These are phyloP conservation scores for Anacardium occidentale DNA, from an alignment of 345 rosid genomes.

Conservation along the genomic window DNA sequence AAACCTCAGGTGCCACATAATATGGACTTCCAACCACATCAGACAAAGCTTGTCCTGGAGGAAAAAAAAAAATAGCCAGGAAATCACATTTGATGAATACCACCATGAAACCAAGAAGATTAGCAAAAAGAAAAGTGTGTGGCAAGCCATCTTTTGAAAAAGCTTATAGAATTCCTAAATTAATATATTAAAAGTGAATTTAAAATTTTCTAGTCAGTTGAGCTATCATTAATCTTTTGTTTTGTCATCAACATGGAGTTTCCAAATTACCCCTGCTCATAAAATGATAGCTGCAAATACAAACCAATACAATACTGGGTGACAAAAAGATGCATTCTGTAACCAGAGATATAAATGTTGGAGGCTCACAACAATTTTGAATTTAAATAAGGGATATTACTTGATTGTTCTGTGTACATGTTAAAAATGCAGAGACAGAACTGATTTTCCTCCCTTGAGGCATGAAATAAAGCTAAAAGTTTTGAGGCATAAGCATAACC, in stretches of 20 bases:
- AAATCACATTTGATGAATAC: constrained; percentile 12
- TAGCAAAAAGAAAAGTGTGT: background rate
- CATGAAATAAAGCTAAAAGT: background rate
- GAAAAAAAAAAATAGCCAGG: constrained; percentile 3
- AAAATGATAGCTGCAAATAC: background rate
- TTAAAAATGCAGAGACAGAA: background rate
- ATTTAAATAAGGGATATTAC: background rate
- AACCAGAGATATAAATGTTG: too few relatives aligned
- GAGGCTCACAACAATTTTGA: background rate
- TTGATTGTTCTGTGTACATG: background rate
- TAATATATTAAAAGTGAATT: background rate
- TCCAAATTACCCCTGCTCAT: background rate
- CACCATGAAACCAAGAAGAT: constrained; percentile 5
- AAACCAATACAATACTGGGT: background rate
- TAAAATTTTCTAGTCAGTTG: background rate
- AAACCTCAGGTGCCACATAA: constrained; percentile 97
- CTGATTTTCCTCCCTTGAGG: background rate
- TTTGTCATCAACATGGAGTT: background rate
- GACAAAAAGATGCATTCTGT: background rate
- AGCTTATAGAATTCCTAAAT: background rate
- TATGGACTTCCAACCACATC: constrained; percentile 99
- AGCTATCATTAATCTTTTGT: background rate
- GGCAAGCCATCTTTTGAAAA: constrained; percentile 1
- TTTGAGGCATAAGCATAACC: background rate
- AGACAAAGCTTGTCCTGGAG: constrained; percentile 64